Percentiles rank a stretch among this genome's conserved stretches.
Evolutionary conservation across 2,329 filamentous ascomycete genomes (phyloP).

Genomic region (Claviceps quebecensis): DNA sequence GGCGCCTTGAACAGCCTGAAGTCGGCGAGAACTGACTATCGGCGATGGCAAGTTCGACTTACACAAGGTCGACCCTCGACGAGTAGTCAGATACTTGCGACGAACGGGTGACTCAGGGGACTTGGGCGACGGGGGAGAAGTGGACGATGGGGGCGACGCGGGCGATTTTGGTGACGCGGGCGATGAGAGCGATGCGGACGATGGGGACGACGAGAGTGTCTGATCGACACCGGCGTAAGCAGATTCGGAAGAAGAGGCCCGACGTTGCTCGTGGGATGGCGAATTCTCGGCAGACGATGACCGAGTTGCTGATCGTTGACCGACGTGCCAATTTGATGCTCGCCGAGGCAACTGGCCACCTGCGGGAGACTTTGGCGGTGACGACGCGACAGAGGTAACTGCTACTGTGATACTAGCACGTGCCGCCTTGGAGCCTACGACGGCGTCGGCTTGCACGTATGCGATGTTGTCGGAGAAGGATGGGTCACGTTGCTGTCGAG

Average conservation of each 20-base stretch:
- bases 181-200: slow-evolving; percentile 9
- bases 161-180: slow-evolving; percentile 10
- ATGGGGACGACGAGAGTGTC: slow-evolving; percentile 9
- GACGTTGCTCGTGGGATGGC: slow-evolving; percentile 5
- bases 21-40: slow-evolving; percentile 19
- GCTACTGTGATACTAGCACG: neutral
- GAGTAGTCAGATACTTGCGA: slow-evolving; percentile 18
- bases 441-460: slow-evolving; percentile 7
- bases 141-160: slow-evolving; percentile 9
- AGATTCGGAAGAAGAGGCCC: slow-evolving; percentile 10
- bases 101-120: slow-evolving; percentile 12
- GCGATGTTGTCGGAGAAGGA: slow-evolving; percentile 10
- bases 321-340: slow-evolving; percentile 6
- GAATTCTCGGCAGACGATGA: slow-evolving; percentile 3
- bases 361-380: slow-evolving; percentile 4
- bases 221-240: slow-evolving; percentile 10
- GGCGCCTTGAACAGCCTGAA: slow-evolving; percentile 16
- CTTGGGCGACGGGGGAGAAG: slow-evolving; percentile 6
- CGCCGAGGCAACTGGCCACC: slow-evolving; percentile 4
- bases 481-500: slow-evolving; percentile 5
- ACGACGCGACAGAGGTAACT: neutral
- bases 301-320: neutral
- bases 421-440: slow-evolving; percentile 2
- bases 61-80: slow-evolving; percentile 25
- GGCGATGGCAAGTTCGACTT: slow-evolving; percentile 21